These are phyloP conservation scores for Papiliotrema laurentii DNA, from an alignment of 1,284 basidiomycete genomes.

Conservation along the genomic window DNA sequence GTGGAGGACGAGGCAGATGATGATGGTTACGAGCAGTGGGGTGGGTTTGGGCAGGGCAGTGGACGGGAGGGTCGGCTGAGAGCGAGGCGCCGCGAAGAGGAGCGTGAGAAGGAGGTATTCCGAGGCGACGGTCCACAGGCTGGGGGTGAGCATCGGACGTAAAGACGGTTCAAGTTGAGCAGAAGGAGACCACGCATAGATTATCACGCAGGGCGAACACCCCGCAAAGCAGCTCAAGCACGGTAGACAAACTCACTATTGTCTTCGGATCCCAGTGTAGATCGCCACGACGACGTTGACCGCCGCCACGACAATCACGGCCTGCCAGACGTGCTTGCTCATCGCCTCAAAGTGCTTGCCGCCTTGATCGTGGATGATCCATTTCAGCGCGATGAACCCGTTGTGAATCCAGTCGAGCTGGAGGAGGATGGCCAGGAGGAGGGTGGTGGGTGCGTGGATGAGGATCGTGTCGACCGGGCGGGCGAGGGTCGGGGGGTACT, in stretches of 20 bases:
- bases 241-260: constrained; percentile 29
- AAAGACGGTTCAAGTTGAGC: neutral
- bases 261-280: constrained; percentile 32
- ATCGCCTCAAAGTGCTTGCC: neutral
- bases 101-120: constrained; percentile 42
- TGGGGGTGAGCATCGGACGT: constrained; percentile 4
- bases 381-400: constrained; percentile 51
- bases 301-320: constrained; percentile 31
- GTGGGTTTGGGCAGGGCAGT: constrained; percentile 40
- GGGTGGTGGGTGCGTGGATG: constrained; percentile 52
- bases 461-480: constrained; percentile 52
- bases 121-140: constrained; percentile 38
- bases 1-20: constrained; percentile 44
- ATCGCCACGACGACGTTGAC: constrained; percentile 39
- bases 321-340: constrained; percentile 38
- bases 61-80: constrained; percentile 30
- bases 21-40: constrained; percentile 35
- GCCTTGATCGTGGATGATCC: constrained; percentile 37
- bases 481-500: constrained; percentile 37
- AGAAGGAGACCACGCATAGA: neutral
- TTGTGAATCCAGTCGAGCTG: constrained; percentile 51
- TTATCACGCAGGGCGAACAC: no score
- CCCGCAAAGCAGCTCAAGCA: no score
- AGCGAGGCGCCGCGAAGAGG: constrained; percentile 38
- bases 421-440: constrained; percentile 51